A percentile compares a stretch with the other conserved stretches of the same genome.
These are phyloP conservation scores for Aspergillus cristatus DNA, from an alignment of 495 filamentous ascomycete species.

Conservation along the genomic window DNA sequence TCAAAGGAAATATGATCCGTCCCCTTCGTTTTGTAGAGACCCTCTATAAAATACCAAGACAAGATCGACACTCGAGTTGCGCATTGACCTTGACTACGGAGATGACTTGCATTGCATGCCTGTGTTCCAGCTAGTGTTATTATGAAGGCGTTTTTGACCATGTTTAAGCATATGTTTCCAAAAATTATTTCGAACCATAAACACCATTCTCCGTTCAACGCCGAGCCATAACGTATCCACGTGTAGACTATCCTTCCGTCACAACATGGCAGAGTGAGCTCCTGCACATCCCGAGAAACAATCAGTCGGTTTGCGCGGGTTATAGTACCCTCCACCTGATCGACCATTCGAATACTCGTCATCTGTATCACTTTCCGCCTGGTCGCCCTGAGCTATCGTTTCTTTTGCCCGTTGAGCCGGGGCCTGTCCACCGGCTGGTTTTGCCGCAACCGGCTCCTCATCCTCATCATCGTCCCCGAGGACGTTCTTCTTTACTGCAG, in stretches of 20 bases:
- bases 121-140: too few relatives aligned
- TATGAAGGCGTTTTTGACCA: too few relatives aligned
- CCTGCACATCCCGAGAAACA: conserved; percentile 36
- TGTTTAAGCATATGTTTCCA: too few relatives aligned
- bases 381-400: conserved; percentile 5
- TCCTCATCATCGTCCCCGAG: conserved; percentile 36
- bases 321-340: conserved; percentile 36
- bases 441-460: conserved; percentile 4
- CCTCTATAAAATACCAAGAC: too few relatives aligned
- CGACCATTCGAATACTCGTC: conserved; percentile 34
- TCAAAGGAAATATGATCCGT: too few relatives aligned
- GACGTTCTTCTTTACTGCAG: conserved; percentile 33
- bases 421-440: background rate
- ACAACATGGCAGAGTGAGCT: conserved; percentile 1
- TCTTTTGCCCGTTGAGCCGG: conserved; percentile 38
- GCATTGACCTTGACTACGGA: too few relatives aligned
- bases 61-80: too few relatives aligned
- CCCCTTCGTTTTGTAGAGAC: too few relatives aligned
- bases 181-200: too few relatives aligned
- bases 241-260: background rate
- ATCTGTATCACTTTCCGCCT: conserved; percentile 35
- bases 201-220: too few relatives aligned
- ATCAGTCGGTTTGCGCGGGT: conserved; percentile 43
- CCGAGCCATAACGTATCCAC: background rate
- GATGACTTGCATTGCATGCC: too few relatives aligned